Evolutionary conservation across 352 stramenopile genomes (phyloP), one percentile per base, ranked within the genome.

Genomic region (Aphanomyces stellatus): DNA sequence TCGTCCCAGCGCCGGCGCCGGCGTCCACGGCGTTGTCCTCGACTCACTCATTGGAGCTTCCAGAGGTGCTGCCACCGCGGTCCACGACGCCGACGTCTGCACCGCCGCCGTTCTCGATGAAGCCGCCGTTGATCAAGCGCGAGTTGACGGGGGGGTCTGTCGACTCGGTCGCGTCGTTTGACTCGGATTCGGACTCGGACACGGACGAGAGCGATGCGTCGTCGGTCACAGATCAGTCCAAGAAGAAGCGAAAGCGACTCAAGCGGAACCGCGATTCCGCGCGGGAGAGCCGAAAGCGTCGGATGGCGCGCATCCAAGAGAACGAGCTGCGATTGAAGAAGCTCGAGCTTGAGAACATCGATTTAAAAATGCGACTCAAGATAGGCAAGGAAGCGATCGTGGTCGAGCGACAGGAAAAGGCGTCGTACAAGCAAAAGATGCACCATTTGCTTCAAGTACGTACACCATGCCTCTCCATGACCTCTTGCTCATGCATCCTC

Each of bases 351-450:
- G 82, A 91, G 60, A 90, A 91, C 64, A 76, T 90, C 68, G 81
- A 90, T 49, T 67, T 91, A 48, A 88, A 88, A 55, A 88, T 91
- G 79, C 82, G 78, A 0, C 71, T 91, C 37, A 88, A 90, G 72
- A 90, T 91, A 42, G 82, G 82, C 35, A 91, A 90, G 56, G 81
- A 91, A 69, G 82, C 82, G 11, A 76, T 91, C 15, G 22, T 79
- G 62, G 87, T 78, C 53, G 82, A 91, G 69, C 80, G 85, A 62
- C 77, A 81, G 27, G 82, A 91, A 60, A 91, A 89, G 72, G 69
- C 87, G 33, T 76, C 82, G 62, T 88, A 90, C 63, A 91, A 90
- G 64, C 78, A 91, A 42, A 80, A 90, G 67, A 89, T 91, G 81
- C 75, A 78, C 13, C 78, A 87, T 57, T 81, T 91, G 79, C 74